phyloP scores from a whole-genome alignment of 257 asterid genomes.

The Solanum rostratum region DNA sequence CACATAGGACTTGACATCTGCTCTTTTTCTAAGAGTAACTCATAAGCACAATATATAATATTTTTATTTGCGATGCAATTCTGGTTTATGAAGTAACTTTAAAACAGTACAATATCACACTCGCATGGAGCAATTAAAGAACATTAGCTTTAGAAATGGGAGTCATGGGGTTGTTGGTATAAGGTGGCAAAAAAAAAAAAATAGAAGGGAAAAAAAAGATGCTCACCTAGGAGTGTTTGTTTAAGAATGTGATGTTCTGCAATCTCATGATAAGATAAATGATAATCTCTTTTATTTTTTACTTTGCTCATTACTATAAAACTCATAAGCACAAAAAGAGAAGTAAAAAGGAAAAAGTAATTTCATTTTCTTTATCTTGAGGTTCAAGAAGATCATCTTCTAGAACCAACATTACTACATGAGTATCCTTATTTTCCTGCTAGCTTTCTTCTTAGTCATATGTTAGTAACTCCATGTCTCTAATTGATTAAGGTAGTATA shows the following conservation, averaged over 20 bases:
- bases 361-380: slow-evolving; percentile 9
- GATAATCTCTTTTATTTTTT: neutral
- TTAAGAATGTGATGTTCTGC: neutral
- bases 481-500: too few species aligned
- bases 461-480: slow-evolving; percentile 12
- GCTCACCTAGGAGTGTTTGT: neutral
- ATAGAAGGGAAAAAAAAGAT: neutral
- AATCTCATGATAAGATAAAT: slow-evolving; percentile 8
- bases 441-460: slow-evolving; percentile 21
- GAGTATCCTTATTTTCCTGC: neutral
- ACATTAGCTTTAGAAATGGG: neutral
- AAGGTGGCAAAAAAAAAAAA: slow-evolving; percentile 25
- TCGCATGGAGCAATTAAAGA: neutral
- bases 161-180: slow-evolving; percentile 1
- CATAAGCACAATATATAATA: too few species aligned
- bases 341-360: neutral
- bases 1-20: too few species aligned
- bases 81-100: too few species aligned
- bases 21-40: too few species aligned
- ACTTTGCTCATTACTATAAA: too few species aligned
- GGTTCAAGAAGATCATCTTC: neutral
- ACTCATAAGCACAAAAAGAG: neutral
- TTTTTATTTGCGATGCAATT: too few species aligned
- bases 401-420: neutral
- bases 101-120: too few species aligned